A percentile compares a stretch with the other conserved stretches of the same genome.
phyloP scores from a whole-genome alignment of 495 filamentous ascomycete genomes.

The Penicillium egyptiacum region DNA sequence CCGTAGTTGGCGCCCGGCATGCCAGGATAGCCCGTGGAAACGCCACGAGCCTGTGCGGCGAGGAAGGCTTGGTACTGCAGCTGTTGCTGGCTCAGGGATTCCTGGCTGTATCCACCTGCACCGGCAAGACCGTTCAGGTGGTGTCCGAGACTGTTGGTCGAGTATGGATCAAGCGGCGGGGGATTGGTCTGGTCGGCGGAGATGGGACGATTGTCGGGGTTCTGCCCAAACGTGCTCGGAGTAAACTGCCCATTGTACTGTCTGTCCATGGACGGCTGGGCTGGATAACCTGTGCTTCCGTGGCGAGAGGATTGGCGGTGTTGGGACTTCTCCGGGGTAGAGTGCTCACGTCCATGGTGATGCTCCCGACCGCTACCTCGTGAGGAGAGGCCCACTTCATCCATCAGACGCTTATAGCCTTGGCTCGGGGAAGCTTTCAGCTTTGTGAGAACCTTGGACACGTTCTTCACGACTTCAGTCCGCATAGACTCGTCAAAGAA shows the following conservation, averaged over 20 bases:
- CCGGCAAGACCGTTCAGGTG: conserved; percentile 31
- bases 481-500: conserved; percentile 95
- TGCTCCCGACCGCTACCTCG: conserved; percentile 52
- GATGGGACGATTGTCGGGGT: conserved; percentile 40
- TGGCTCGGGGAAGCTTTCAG: conserved; percentile 92
- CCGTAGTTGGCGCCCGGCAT: conserved; percentile 40
- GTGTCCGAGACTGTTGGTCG: conserved; percentile 35
- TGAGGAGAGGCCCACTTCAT: conserved; percentile 85
- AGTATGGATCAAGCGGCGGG: conserved; percentile 45
- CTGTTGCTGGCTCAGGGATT: conserved; percentile 45
- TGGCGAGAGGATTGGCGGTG: conserved; percentile 52
- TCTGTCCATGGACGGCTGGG: conserved; percentile 46
- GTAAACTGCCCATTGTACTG: conserved; percentile 49
- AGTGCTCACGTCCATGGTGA: conserved; percentile 44
- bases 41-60: conserved; percentile 43
- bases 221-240: conserved; percentile 38
- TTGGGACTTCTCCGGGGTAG: conserved; percentile 47
- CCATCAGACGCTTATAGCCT: conserved; percentile 98
- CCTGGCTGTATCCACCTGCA: conserved; percentile 39
- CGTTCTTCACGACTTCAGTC: conserved; percentile 81
- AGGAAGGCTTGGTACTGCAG: conserved; percentile 50
- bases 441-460: conserved; percentile 82
- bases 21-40: conserved; percentile 44
- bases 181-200: conserved; percentile 43
- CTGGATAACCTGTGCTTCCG: conserved; percentile 41